Conservation (phyloP, 192 early-diverging fungal genomes). For the Coemansia sp. region DNA sequence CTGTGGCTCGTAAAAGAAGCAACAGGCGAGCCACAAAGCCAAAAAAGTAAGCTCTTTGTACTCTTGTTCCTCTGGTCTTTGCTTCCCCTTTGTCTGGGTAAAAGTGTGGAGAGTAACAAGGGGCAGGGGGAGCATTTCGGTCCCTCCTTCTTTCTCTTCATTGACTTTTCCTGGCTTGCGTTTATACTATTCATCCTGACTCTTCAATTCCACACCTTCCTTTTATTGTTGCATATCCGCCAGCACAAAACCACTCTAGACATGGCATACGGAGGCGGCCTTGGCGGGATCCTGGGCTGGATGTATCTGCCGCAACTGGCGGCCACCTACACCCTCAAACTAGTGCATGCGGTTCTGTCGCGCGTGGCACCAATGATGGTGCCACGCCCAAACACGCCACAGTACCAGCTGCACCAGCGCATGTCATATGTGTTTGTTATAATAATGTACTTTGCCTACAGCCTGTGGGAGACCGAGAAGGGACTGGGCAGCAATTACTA, state of each 20-base stretch:
- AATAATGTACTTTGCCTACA: conserved; percentile 33
- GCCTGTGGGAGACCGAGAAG: conserved; percentile 38
- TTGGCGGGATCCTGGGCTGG: conserved; percentile 44
- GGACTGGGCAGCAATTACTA: conserved; percentile 43
- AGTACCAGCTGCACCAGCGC: conserved; percentile 37
- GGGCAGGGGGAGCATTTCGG: no score
- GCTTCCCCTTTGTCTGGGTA: no score
- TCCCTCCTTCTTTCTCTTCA: background rate
- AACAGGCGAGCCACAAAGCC: background rate
- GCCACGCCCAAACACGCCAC: conserved; percentile 27
- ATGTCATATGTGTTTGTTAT: conserved; percentile 43
- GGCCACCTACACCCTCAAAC: conserved; percentile 25
- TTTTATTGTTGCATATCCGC: background rate
- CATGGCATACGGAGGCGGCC: conserved; percentile 6
- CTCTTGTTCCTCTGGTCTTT: no score
- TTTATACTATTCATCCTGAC: background rate
- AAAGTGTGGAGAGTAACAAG: no score
- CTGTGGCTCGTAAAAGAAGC: no score
- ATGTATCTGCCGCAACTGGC: conserved; percentile 43
- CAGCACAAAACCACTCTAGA: background rate
- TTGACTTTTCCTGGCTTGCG: background rate
- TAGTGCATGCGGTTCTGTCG: conserved; percentile 30
- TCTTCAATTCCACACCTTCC: background rate
- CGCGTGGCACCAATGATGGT: conserved; percentile 31
- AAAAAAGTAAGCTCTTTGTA: background rate